Base-by-base conservation (phyloP, 192 early-diverging fungal species). In the Backusella tuberculispora region DNA sequence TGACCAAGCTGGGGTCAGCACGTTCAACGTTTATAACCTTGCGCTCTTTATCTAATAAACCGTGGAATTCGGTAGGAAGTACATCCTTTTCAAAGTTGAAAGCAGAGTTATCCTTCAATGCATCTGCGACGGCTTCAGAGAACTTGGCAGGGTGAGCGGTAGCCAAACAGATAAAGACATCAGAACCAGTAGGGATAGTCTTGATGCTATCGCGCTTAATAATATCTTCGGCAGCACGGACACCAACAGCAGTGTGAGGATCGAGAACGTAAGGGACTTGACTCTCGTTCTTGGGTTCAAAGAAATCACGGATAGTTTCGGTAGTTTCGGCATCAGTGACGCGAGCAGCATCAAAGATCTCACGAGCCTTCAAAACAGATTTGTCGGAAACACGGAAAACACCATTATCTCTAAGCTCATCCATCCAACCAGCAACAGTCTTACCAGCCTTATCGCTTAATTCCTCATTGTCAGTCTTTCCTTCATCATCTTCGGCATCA, bases 101-200 rank as follows among this genome's bases (percentile, higher is more conserved):
- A 17, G 83, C 77, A 13, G 76, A 69, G 29, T 76, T 74, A 15
- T 83, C 80, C 77, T 87, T 86, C 66, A 93, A 79, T 46, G 96
- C 93, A 73, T 83, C 80, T 71, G 92, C 88, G 29, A 99, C 97
- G 5, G 96, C 94, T 47, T 95, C 94, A 5, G 95, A 92, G 84
- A 99, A 99, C 79, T 99, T 99, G 43, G 95, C 97, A 40, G 96
- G 97, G 65, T 95, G 94, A 6, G 97, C 97, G 0, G 97, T 99
- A 21, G 96, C 89, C 56, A 99, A 83, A 50, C 92, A 92, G 24
- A 95, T 82, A 21, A 88, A 73, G 26, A 83, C 84, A 44, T 78
- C 76, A 46, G 64, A 46, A 9, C 79, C 76, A 21, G 72, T 2
- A 47, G 76, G 77, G 8, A 64, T 72, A 3, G 38, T 34, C 8